Percentiles rank a stretch among this genome's conserved stretches.
These are phyloP conservation scores for Royoungia palumana DNA, from an alignment of 768 basidiomycete genomes.

Conservation along the genomic window DNA sequence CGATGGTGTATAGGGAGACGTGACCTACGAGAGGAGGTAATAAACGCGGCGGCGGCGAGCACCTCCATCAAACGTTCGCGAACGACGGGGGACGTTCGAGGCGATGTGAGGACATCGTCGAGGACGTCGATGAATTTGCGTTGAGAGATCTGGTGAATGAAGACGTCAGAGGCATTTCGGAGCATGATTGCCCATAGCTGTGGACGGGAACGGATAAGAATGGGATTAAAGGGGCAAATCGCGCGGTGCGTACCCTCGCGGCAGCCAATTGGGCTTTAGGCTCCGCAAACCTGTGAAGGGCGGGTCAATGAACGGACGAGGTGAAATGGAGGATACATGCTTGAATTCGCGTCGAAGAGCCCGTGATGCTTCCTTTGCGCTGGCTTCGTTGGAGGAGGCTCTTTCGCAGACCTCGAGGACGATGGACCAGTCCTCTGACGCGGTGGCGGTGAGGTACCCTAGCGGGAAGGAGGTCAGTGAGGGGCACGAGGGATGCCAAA, in stretches of 20 bases:
- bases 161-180: constrained; percentile 69
- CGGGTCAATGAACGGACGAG: constrained; percentile 7
- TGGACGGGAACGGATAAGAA: constrained; percentile 1
- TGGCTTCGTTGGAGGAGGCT: constrained; percentile 64
- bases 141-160: constrained; percentile 64
- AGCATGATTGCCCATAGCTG: constrained; percentile 92
- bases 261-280: constrained; percentile 74
- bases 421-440: constrained; percentile 78
- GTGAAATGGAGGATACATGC: constrained; percentile 34
- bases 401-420: constrained; percentile 86
- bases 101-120: constrained; percentile 64
- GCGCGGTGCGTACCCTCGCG: constrained; percentile 52
- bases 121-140: constrained; percentile 79
- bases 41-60: constrained; percentile 75
- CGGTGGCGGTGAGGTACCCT: constrained; percentile 75
- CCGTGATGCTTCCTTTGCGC: constrained; percentile 81
- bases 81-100: constrained; percentile 74
- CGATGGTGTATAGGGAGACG: neutral
- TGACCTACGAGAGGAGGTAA: constrained; percentile 26
- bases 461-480: neutral
- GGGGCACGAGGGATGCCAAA: neutral
- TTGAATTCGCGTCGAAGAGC: constrained; percentile 86
- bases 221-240: neutral
- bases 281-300: constrained; percentile 58
- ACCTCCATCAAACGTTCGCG: constrained; percentile 78